These are phyloP conservation scores for Verticillium klebahnii DNA, from an alignment of 2,329 filamentous ascomycete species.

Conservation along the genomic window DNA sequence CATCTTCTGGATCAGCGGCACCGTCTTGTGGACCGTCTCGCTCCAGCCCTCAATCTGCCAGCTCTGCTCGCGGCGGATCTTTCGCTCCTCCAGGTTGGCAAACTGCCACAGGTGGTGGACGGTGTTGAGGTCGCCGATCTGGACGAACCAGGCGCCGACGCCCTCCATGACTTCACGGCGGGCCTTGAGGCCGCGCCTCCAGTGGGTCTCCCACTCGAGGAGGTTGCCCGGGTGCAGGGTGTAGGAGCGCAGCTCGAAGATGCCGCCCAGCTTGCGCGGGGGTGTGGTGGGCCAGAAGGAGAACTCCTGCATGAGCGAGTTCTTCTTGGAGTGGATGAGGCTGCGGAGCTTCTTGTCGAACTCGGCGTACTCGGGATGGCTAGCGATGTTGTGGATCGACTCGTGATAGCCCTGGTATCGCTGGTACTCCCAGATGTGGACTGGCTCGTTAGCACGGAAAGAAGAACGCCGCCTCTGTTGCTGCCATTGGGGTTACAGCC, in stretches of 20 bases:
- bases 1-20: constrained; percentile 95
- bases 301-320: constrained; percentile 98
- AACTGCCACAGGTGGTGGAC: constrained; percentile 99
- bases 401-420: constrained; percentile 94
- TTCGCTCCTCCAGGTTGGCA: constrained; percentile 91
- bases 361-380: constrained; percentile 75
- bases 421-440: constrained; percentile 99
- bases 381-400: constrained; percentile 78
- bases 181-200: constrained; percentile 86
- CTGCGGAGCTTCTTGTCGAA: constrained; percentile 82
- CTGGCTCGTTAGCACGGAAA: constrained; percentile 38
- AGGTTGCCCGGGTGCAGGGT: constrained; percentile 93
- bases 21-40: constrained; percentile 96
- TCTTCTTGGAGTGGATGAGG: constrained; percentile 80
- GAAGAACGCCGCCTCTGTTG: not conserved
- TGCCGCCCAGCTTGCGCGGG: constrained; percentile 80
- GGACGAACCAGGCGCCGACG: constrained; percentile 96
- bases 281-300: constrained; percentile 98
- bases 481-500: not conserved
- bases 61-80: constrained; percentile 84
- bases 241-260: constrained; percentile 96
- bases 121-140: constrained; percentile 95
- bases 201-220: constrained; percentile 98
- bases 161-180: constrained; percentile 97
- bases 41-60: constrained; percentile 96